Conservation (phyloP, 2,329 filamentous ascomycete genomes). For the Botryosphaeria dothidea region DNA sequence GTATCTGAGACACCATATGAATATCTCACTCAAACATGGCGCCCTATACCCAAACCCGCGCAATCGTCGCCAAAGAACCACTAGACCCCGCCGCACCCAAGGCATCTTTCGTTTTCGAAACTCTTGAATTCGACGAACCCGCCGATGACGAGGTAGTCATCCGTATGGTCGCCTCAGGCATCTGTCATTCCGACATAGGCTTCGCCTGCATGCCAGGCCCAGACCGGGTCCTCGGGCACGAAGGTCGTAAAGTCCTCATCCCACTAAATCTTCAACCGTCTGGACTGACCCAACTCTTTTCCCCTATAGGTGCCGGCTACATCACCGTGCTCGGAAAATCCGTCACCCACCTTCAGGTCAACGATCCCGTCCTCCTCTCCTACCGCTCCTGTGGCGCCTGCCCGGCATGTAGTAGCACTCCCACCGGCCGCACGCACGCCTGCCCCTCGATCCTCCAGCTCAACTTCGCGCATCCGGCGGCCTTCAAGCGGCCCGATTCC, state of each 20-base stretch:
- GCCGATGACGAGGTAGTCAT: constrained; percentile 50
- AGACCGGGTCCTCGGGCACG: constrained; percentile 50
- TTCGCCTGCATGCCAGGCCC: constrained; percentile 41
- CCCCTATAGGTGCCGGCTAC: constrained; percentile 38
- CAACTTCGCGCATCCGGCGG: not conserved
- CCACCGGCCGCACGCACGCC: not conserved
- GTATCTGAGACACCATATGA: no score
- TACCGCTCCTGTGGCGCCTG: not conserved
- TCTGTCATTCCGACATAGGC: constrained; percentile 56
- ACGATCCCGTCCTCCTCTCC: constrained; percentile 45
- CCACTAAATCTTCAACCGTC: not conserved
- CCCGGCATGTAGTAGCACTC: not conserved
- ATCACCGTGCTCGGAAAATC: constrained; percentile 44
- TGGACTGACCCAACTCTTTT: no score
- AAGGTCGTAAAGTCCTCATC: constrained; percentile 37
- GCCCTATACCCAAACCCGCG: not conserved
- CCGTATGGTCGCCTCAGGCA: constrained; percentile 52
- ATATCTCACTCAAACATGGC: no score
- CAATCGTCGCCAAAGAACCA: not conserved
- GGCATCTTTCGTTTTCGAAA: not conserved
- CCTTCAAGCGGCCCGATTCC: not conserved
- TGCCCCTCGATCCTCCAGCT: not conserved
- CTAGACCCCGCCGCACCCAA: not conserved
- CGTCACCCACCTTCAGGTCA: constrained; percentile 41
- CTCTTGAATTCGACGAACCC: constrained; percentile 25